Base-by-base conservation (phyloP, 83 land plant genomes). In the Diphasiastrum complanatum region DNA sequence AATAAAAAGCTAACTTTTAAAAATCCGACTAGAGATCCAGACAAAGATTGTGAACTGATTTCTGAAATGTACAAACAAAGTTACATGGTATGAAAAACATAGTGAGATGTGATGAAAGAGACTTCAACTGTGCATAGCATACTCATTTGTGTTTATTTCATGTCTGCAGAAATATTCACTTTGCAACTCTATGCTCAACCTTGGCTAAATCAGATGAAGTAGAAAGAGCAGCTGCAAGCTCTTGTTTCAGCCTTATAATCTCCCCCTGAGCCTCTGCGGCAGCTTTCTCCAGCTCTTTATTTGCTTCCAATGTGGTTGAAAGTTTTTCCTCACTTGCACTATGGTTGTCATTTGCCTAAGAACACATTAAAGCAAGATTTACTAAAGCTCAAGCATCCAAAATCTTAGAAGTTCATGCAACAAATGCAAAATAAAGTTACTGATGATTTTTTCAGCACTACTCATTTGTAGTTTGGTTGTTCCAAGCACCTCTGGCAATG, bases 181-280 rank as follows among this genome's bases (percentile, higher is more conserved):
- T 14, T 40, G 43, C 8, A 14, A 40, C 8, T 8, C 14, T 40
- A 40, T 40, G 43, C 43, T 14, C 14, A 68, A 79, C 96, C 88
- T 81, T 79, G 45, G 85, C 82, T 27, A 89, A 65, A 11, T 89
- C 99, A 19, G 82, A 47, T 43, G 79, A 75, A 3, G 83, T 46
- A 37, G 64, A 47, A 60, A 82, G 83, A 10, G 99, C 84, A 33
- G 81, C 83, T 22, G 79, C 74, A 38, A 85, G 66, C 63, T 93
- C 92, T 45, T 81, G 81, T 76, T 78, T 85, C 27, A 85, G 64
- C 35, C 77, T 83, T 23, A 72, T 63, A 61, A 68, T 62, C 64
- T 78, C 83, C 33, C 72, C 67, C 53, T 83, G 82, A 72, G 82
- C 83, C 65, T 78, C 71, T 47, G 65, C 56, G 28, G 33, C 77